Conservation (phyloP, 805 yeast genomes). For the Kurtzmaniella fragi region DNA sequence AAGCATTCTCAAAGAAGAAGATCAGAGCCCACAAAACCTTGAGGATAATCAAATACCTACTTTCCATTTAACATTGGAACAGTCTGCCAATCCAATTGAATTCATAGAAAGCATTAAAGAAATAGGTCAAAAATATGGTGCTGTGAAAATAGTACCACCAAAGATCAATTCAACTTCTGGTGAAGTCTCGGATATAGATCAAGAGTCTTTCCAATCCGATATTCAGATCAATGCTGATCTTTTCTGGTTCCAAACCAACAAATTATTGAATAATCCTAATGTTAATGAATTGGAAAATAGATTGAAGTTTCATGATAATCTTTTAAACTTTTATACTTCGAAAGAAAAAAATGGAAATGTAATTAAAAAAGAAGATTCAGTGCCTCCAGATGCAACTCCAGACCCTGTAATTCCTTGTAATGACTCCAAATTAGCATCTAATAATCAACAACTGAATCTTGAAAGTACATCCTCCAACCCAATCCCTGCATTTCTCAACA, state of each 20-base stretch:
- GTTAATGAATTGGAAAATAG: constrained; percentile 40
- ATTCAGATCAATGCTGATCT: constrained; percentile 39
- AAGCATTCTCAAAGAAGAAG: constrained; percentile 6
- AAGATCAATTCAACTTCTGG: constrained; percentile 1
- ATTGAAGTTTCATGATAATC: constrained; percentile 42
- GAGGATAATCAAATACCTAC: constrained; percentile 43
- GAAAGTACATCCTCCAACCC: constrained; percentile 2
- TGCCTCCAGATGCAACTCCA: background rate
- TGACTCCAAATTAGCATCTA: background rate
- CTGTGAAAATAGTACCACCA: constrained; percentile 71
- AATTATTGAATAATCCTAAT: constrained; percentile 42
- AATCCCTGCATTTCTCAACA: constrained; percentile 23
- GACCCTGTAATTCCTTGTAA: background rate
- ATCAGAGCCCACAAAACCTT: constrained; percentile 5
- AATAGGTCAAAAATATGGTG: constrained; percentile 61
- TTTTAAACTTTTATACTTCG: constrained; percentile 36
- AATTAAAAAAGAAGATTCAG: background rate
- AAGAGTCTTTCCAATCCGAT: constrained; percentile 13
- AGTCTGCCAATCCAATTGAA: constrained; percentile 54
- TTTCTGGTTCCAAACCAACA: constrained; percentile 48
- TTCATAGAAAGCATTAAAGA: constrained; percentile 52
- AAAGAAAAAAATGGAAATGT: background rate
- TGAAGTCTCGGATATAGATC: constrained; percentile 6
- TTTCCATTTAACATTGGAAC: constrained; percentile 47
- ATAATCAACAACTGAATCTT: constrained; percentile 1